A percentile compares a stretch with the other conserved stretches of the same genome.
Conservation (phyloP, 192 early-diverging fungal genomes). For the Mortierella claussenii region DNA sequence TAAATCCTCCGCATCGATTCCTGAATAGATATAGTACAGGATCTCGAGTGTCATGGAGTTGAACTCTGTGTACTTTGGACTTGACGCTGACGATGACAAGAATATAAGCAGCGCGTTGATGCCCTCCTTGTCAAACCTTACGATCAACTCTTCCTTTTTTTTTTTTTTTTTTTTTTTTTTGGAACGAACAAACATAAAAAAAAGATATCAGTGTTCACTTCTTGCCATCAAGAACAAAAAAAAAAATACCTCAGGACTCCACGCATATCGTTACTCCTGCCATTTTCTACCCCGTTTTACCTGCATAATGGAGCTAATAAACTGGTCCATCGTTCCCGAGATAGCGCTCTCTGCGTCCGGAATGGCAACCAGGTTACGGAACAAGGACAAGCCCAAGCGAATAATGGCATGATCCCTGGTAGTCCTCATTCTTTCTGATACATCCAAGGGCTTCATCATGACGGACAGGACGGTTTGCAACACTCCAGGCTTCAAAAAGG, state of each 20-base stretch:
- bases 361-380: slow-evolving; percentile 86
- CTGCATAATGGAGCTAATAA: slow-evolving; percentile 73
- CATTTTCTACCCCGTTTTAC: slow-evolving; percentile 28
- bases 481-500: slow-evolving; percentile 68
- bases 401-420: slow-evolving; percentile 69
- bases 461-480: slow-evolving; percentile 62
- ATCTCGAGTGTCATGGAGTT: slow-evolving; percentile 73
- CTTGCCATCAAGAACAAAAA: too few relatives aligned
- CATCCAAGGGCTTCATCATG: slow-evolving; percentile 59
- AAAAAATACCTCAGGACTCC: too few relatives aligned
- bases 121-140: slow-evolving; percentile 65
- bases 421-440: slow-evolving; percentile 63
- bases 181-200: too few relatives aligned
- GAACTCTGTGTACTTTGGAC: slow-evolving; percentile 69
- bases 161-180: neutral
- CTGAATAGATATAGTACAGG: slow-evolving; percentile 67
- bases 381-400: slow-evolving; percentile 76
- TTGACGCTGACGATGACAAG: slow-evolving; percentile 70
- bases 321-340: slow-evolving; percentile 61
- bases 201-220: too few relatives aligned
- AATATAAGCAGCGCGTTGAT: slow-evolving; percentile 77
- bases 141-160: slow-evolving; percentile 65
- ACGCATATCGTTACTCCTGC: too few relatives aligned
- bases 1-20: slow-evolving; percentile 60
- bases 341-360: slow-evolving; percentile 72